A percentile compares a stretch with the other conserved stretches of the same genome.
These are phyloP conservation scores for Bacidia gigantensis DNA, from an alignment of 495 filamentous ascomycete genomes.

Conservation along the genomic window DNA sequence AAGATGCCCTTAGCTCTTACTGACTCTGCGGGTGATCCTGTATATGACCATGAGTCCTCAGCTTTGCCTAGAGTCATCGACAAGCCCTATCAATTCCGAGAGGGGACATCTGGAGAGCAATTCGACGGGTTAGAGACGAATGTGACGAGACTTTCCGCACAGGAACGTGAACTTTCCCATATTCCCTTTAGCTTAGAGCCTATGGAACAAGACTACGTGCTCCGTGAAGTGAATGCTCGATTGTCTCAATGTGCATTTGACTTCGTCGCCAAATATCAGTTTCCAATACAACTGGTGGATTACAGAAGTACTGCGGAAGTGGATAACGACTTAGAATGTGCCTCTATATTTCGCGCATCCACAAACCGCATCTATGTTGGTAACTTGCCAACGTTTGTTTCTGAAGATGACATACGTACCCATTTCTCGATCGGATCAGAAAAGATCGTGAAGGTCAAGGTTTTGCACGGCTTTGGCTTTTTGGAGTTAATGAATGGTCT, in stretches of 20 bases:
- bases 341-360: too few species aligned
- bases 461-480: too few species aligned
- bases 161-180: slow-evolving; percentile 65
- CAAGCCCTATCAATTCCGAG: slow-evolving; percentile 37
- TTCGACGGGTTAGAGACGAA: slow-evolving; percentile 78
- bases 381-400: too few species aligned
- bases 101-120: slow-evolving; percentile 70
- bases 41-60: too few species aligned
- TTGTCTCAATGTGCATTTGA: slow-evolving; percentile 76
- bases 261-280: slow-evolving; percentile 81
- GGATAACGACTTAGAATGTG: too few species aligned
- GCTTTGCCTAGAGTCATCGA: slow-evolving; percentile 2
- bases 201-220: slow-evolving; percentile 69
- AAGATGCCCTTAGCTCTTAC: too few species aligned
- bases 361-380: too few species aligned
- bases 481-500: too few species aligned
- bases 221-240: slow-evolving; percentile 67
- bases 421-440: too few species aligned
- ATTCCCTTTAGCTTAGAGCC: slow-evolving; percentile 70
- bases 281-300: slow-evolving; percentile 66
- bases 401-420: too few species aligned
- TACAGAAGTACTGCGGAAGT: slow-evolving; percentile 71
- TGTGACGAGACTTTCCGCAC: slow-evolving; percentile 54
- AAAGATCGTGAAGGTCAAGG: too few species aligned
- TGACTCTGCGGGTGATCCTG: too few species aligned